Evolutionary conservation across 805 yeast species (phyloP), one percentile per base, ranked within the genome.

Genomic region (Candida sanyiensis): DNA sequence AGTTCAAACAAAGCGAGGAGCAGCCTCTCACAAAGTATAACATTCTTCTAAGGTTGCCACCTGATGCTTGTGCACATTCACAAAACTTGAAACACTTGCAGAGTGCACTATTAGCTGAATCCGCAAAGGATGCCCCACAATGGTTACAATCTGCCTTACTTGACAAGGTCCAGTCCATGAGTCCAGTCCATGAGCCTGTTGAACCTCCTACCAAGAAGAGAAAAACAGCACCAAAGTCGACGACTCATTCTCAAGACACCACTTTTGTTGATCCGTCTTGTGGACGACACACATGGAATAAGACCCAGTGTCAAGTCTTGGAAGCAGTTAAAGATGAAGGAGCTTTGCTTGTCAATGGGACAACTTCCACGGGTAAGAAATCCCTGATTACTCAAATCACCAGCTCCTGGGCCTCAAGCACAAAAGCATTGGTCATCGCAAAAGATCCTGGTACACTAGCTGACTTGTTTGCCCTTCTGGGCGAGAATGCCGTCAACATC

Each of bases 351-450:
- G 59, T 76, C 7, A 67, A 64, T 35, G 80, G 79, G 0, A 72
- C 75, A 2, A 73, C 78, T 1, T 79, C 79, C 2, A 68, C 80
- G 0, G 83, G 81, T 0, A 69, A 70, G 40, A 60, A 67, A 3
- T 54, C 49, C 5, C 38, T 60, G 4, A 45, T 56, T 2, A 41
- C 59, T 0, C 47, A 54, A 17, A 43, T 59, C 6, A 38, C 62
- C 2, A 35, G 46, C n/a, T 33, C 46, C 3, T 30, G 59, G 7
- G 15, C 38, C 11, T 45, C 44, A 11, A 58, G 52, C 30, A 39
- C 39, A 7, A 44, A 42, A n/a, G 39, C 34, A 2, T 21, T 54
- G 18, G 20, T 54, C 1, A 27, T 54, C 2, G 7, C 49, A 2
- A 47, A 47, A 13, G 17, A 11, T 16, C 15, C 21, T 17, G 6